A percentile compares a stretch with the other conserved stretches of the same genome.
phyloP scores from a whole-genome alignment of 768 basidiomycete species.

The Boletus pseudo-olivaceus region DNA sequence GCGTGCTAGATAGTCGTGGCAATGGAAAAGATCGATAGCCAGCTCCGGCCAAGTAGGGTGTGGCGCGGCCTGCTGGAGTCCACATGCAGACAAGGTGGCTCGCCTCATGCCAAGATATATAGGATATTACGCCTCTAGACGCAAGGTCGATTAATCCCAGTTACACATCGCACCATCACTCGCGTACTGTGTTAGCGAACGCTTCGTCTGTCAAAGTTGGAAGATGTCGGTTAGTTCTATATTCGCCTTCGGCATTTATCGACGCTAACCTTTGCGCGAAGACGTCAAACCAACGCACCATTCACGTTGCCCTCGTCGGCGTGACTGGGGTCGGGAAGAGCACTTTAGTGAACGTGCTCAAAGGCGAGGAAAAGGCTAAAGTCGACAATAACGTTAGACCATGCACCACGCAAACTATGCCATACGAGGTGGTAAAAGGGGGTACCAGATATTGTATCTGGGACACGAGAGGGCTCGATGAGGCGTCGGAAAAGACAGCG shows the following conservation, averaged over 20 bases:
- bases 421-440: slow-evolving; percentile 10
- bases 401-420: slow-evolving; percentile 10
- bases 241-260: not conserved
- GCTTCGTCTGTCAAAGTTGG: not conserved
- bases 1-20: not conserved
- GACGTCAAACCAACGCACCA: not conserved
- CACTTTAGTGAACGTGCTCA: slow-evolving; percentile 26
- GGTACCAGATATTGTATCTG: slow-evolving; percentile 13
- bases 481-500: slow-evolving; percentile 7
- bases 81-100: slow-evolving; percentile 10
- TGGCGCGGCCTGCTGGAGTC: slow-evolving; percentile 15
- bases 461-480: slow-evolving; percentile 27
- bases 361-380: slow-evolving; percentile 10
- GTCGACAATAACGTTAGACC: slow-evolving; percentile 18
- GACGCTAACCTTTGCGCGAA: slow-evolving; percentile 1
- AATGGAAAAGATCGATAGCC: not conserved
- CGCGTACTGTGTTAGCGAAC: not conserved
- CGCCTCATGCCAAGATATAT: slow-evolving; percentile 2
- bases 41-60: not conserved
- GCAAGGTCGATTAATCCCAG: not conserved
- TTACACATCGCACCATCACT: not conserved
- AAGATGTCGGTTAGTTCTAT: slow-evolving; percentile 18
- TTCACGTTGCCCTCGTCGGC: slow-evolving; percentile 22
- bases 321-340: slow-evolving; percentile 26
- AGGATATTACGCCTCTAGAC: not conserved